Percentiles rank a stretch among this genome's conserved stretches.
phyloP scores from a whole-genome alignment of 305 asterid genomes.

The Solanum hybrid region DNA sequence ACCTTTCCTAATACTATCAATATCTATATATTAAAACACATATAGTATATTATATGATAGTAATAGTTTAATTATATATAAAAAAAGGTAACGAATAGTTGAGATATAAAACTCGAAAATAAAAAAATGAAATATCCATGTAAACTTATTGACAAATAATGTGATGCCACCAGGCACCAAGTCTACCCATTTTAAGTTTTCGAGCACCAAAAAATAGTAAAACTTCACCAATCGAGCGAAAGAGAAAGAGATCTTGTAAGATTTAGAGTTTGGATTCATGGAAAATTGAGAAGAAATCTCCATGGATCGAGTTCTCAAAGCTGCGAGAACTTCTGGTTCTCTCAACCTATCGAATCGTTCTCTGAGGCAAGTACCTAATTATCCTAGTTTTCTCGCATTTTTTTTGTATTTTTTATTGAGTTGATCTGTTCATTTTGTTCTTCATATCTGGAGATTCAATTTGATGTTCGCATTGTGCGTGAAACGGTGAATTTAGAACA shows the following conservation, averaged over 20 bases:
- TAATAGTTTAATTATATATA: too few species aligned
- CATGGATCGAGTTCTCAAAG: slow-evolving; percentile 75
- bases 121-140: not conserved
- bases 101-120: not conserved
- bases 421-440: not conserved
- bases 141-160: not conserved
- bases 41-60: too few species aligned
- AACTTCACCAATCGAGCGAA: not conserved
- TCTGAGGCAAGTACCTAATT: slow-evolving; percentile 45
- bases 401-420: not conserved
- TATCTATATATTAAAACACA: too few species aligned
- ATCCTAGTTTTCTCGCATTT: not conserved
- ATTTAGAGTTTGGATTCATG: not conserved
- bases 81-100: too few species aligned
- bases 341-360: slow-evolving; percentile 91
- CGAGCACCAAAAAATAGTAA: not conserved
- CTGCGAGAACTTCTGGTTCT: slow-evolving; percentile 89
- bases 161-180: not conserved
- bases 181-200: not conserved
- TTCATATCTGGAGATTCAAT: not conserved
- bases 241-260: not conserved
- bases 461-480: not conserved
- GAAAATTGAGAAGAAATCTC: not conserved
- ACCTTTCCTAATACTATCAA: not conserved
- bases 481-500: not conserved